These are phyloP conservation scores for Coemansia sp. DNA, from an alignment of 192 early-diverging fungal species.

Conservation along the genomic window DNA sequence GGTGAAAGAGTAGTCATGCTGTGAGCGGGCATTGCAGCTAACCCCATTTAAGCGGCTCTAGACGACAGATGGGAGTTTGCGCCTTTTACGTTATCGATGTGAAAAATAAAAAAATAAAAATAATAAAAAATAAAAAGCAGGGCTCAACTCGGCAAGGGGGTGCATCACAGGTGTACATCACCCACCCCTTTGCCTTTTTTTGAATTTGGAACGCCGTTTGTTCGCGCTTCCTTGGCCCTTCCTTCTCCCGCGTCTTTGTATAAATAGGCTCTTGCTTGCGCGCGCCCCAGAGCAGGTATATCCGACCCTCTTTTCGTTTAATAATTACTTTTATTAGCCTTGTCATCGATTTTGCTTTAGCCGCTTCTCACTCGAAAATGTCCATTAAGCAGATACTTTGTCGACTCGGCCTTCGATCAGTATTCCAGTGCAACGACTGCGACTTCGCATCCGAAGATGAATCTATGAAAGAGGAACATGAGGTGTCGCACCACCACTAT, in stretches of 20 bases:
- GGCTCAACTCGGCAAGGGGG: conserved; percentile 1
- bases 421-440: conserved; percentile 51
- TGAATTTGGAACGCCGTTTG: conserved; percentile 4
- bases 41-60: not conserved
- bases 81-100: not conserved
- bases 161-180: conserved; percentile 4
- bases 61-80: not conserved
- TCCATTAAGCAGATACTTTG: conserved; percentile 16
- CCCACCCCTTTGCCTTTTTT: conserved; percentile 5
- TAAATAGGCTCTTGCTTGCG: not conserved
- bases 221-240: not conserved
- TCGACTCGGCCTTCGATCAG: conserved; percentile 32
- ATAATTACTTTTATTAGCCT: not conserved
- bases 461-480: conserved; percentile 25
- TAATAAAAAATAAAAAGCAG: not conserved
- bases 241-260: not conserved
- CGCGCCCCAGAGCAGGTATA: not conserved
- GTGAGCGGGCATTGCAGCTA: conserved; percentile 12
- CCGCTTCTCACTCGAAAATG: conserved; percentile 14
- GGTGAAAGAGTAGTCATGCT: conserved; percentile 5
- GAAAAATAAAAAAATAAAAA: not conserved
- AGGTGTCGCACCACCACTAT: conserved; percentile 31
- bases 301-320: not conserved
- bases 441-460: conserved; percentile 40
- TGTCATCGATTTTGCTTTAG: not conserved